These are phyloP conservation scores for Chlorella sp. DNA, from an alignment of 139 green algal species.

Conservation along the genomic window DNA sequence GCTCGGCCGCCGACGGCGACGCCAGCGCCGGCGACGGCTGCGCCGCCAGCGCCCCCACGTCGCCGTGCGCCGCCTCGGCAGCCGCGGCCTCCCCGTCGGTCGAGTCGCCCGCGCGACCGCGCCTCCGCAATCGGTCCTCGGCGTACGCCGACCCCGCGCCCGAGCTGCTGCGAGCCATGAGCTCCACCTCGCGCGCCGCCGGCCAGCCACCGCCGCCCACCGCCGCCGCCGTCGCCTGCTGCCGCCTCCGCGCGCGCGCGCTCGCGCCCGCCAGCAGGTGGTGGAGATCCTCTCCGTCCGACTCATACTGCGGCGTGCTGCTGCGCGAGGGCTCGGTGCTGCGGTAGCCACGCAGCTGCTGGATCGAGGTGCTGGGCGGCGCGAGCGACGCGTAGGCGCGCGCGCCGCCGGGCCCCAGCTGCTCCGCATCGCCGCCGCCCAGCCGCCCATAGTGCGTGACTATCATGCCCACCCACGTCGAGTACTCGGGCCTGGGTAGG, in stretches of 20 bases:
- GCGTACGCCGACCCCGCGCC: constrained; percentile 5
- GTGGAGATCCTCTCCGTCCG: constrained; percentile 17
- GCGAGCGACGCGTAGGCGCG: constrained; percentile 11
- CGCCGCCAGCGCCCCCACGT: constrained; percentile 1
- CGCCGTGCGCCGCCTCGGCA: neutral
- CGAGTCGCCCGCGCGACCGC: constrained; percentile 13
- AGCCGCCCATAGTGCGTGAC: constrained; percentile 55
- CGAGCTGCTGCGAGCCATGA: constrained; percentile 32
- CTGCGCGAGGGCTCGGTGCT: constrained; percentile 17
- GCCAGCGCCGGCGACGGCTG: too few relatives aligned
- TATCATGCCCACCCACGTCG: constrained; percentile 65
- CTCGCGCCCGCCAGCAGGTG: constrained; percentile 14
- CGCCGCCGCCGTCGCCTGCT: neutral
- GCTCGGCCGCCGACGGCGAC: neutral
- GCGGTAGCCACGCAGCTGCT: constrained; percentile 50
- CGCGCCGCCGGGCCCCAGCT: neutral
- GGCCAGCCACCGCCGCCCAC: neutral
- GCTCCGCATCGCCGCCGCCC: neutral
- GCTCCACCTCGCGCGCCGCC: constrained; percentile 40
- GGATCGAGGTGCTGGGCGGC: constrained; percentile 30
- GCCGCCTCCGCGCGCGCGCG: neutral
- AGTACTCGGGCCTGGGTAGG: constrained; percentile 47
- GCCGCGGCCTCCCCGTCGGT: constrained; percentile 8
- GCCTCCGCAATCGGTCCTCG: constrained; percentile 26
- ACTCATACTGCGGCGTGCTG: constrained; percentile 23